phyloP scores from a whole-genome alignment of 768 basidiomycete species.

The Melanogaster broomeanus region DNA sequence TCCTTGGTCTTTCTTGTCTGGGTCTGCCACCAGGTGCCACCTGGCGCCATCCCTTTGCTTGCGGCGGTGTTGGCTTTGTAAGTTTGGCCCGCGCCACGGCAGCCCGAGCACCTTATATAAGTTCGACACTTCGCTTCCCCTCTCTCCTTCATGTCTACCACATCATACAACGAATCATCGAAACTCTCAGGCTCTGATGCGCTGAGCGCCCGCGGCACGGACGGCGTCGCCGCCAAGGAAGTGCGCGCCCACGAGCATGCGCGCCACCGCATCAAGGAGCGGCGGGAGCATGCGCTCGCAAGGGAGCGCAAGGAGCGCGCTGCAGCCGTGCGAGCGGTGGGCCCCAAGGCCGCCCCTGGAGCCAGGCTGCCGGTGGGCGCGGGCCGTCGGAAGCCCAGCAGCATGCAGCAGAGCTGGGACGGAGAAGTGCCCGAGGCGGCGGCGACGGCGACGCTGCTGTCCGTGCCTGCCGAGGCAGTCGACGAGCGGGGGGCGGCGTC shows the following conservation, averaged over 20 bases:
- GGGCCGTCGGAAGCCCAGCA: conserved; percentile 24
- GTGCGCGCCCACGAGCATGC: conserved; percentile 35
- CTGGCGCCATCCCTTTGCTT: conserved; percentile 9
- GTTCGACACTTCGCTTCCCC: conserved; percentile 2
- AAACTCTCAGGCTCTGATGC: conserved; percentile 22
- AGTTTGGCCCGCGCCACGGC: conserved; percentile 27
- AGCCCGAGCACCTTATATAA: conserved; percentile 34
- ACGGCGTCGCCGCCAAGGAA: conserved; percentile 23
- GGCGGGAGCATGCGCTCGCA: conserved; percentile 30
- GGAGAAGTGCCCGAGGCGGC: conserved; percentile 15
- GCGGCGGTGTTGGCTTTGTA: neutral
- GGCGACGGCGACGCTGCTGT: neutral
- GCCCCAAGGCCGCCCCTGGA: conserved; percentile 18
- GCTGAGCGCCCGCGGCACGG: conserved; percentile 14
- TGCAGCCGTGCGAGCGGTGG: conserved; percentile 11
- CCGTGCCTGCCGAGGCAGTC: neutral
- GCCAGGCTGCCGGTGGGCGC: too few relatives aligned
- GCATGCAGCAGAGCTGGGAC: conserved; percentile 35
- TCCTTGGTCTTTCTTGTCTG: conserved; percentile 7
- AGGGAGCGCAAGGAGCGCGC: conserved; percentile 35
- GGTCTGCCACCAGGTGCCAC: too few relatives aligned
- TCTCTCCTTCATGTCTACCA: conserved; percentile 32
- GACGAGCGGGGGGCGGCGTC: neutral
- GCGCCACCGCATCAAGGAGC: conserved; percentile 34
- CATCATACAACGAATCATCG: conserved; percentile 22